Base-by-base conservation (phyloP, 139 green algal genomes). In the Gonium pectorale region DNA sequence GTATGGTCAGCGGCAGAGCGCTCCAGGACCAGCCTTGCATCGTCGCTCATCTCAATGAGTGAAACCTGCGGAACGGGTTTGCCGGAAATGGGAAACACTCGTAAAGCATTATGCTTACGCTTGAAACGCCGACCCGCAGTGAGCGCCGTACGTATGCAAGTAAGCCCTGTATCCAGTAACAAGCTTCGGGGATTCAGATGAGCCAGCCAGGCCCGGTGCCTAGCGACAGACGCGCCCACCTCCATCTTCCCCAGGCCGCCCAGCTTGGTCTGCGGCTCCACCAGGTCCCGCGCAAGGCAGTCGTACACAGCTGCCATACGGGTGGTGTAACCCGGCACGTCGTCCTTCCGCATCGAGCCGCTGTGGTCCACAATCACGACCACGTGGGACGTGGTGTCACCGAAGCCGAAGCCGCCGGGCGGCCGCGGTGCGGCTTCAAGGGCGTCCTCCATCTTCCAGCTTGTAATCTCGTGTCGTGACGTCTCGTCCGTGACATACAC, bases 401-500 rank as follows among this genome's bases (percentile, higher is more conserved):
- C n/a, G n/a, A n/a, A n/a, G n/a, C n/a, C n/a, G n/a, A n/a, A n/a
- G n/a, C n/a, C n/a, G 46, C 22, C 64, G n/a, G 41, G 40, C 0
- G 44, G 59, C 6, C 40, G 15, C 3, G 74, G 60, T 24, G 54
- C 22, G 24, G 3, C 59, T 15, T 74, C 77, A 6, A 38, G 21
- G 13, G 77, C 59, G 33, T 83, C 77, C 0, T 78, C 70, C 22
- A 80, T 24, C 7, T 51, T 40, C 88, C 88, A 91, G 74, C 71
- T 86, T 40, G 88, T 89, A 44, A 91, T 80, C 72, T 88, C 88
- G 52, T 91, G 85, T 4, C 88, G 81, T 40, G 80, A 87, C 44
- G 46, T 85, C 3, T 74, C 80, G 54, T 91, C 88, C 5, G 88
- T 91, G 52, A 91, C 84, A 80, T 88, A 91, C 26, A 91, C 85